Conservation (phyloP, 768 basidiomycete genomes). For the Tricholoma sp. region DNA sequence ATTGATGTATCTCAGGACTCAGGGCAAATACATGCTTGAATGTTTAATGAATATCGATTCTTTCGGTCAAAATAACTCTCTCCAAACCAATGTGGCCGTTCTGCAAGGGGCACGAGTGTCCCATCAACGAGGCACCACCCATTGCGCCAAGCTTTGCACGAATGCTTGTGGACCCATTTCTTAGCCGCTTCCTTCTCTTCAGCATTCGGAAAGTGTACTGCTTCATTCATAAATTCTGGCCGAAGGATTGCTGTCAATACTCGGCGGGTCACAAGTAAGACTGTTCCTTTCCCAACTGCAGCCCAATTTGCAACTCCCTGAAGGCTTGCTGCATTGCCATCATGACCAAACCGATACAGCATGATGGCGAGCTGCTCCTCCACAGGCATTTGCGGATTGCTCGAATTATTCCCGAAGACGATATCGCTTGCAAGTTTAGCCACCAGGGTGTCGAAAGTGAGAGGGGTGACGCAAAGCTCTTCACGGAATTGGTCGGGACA, state of each 20-base stretch:
- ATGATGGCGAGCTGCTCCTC: slow-evolving; percentile 13
- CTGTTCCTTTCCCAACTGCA: slow-evolving; percentile 10
- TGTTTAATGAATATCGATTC: slow-evolving; percentile 23
- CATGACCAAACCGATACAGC: slow-evolving; percentile 13
- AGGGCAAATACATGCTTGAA: slow-evolving; percentile 8
- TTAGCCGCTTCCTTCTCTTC: slow-evolving; percentile 11
- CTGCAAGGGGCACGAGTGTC: too few species aligned
- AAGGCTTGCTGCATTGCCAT: slow-evolving; percentile 16
- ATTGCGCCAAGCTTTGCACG: too few species aligned
- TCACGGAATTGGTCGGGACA: background rate
- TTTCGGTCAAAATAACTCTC: too few species aligned
- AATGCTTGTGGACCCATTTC: too few species aligned
- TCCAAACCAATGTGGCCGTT: too few species aligned
- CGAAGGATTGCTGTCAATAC: background rate
- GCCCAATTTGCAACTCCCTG: slow-evolving; percentile 19
- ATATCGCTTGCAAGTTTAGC: background rate
- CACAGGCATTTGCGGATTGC: slow-evolving; percentile 10
- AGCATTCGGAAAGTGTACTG: background rate
- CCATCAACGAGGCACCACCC: too few species aligned
- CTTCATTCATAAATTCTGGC: background rate
- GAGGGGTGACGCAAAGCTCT: too few species aligned
- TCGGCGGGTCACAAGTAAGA: too few species aligned
- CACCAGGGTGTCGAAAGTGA: slow-evolving; percentile 1
- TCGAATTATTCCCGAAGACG: slow-evolving; percentile 16
- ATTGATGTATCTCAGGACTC: background rate